These are phyloP conservation scores for Poa annua DNA, from an alignment of 176 grass and related monocot species.

Conservation along the genomic window DNA sequence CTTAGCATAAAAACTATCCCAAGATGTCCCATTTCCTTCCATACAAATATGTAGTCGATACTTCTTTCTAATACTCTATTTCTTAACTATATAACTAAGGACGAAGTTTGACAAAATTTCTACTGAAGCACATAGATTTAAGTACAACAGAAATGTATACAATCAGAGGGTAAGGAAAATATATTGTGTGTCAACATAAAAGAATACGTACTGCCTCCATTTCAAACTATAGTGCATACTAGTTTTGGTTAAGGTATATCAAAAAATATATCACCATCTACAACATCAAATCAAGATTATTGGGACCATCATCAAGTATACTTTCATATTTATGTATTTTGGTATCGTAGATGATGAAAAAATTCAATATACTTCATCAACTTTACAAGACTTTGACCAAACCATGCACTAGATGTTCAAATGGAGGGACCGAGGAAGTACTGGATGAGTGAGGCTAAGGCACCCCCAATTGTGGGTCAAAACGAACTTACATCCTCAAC, in stretches of 20 bases:
- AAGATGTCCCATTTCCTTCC: constrained; percentile 11
- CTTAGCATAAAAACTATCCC: not conserved
- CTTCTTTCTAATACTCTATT: constrained; percentile 7
- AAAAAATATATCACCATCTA: not conserved
- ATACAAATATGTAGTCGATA: not conserved
- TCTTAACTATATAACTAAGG: not conserved
- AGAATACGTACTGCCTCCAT: constrained; percentile 4
- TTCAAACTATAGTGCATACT: not conserved
- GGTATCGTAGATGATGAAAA: not conserved
- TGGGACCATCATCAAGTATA: no score
- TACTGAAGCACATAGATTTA: not conserved
- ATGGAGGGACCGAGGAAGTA: not conserved
- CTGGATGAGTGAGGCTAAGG: not conserved
- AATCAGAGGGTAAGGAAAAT: not conserved
- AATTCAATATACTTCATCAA: not conserved
- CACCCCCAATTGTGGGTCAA: not conserved
- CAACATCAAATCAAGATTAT: no score
- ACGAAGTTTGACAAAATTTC: not conserved
- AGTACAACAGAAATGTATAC: not conserved
- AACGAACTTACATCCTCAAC: constrained; percentile 90
- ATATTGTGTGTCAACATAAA: not conserved
- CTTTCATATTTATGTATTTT: no score
- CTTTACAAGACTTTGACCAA: not conserved
- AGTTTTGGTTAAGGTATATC: not conserved
- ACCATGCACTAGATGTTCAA: not conserved